Evolutionary conservation across 1,139 yeast species (phyloP), one percentile per base, ranked within the genome.

Genomic region (Geotrichum restrictum): DNA sequence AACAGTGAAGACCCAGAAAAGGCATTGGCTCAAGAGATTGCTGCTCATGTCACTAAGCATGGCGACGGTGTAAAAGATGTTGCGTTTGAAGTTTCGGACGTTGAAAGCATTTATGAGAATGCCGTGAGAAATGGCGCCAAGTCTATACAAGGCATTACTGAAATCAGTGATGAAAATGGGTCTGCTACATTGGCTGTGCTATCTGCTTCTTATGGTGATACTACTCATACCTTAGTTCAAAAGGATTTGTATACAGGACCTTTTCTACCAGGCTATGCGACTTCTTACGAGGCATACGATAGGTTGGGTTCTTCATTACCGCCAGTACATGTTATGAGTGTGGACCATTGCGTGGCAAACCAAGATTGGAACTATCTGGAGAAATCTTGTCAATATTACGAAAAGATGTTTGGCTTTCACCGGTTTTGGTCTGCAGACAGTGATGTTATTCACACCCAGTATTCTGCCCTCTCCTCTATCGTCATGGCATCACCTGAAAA

Each of bases 341-440:
- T 87, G 58, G 95, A 87, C 64, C 95, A 87, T 62, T 82, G 88
- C 63, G 95, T 87, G 13, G 89, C 85, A 59, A 87, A 86, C 67
- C 84, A 81, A 62, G 78, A 78, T 40, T 84, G 91, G 91, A 71
- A 81, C 61, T 73, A 77, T 61, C 81, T 86, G 86, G 74, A 75
- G 48, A 60, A 60, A 1, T 79, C 80, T 1, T 85, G 88, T 56
- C 69, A 68, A 18, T 75, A 78, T 53, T 87, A 87, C 65, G 79
- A 82, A 31, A 66, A 69, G 16, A 78, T 79, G 4, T 79, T 87
- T 62, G 91, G 91, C 0, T 85, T 87, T 67, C 89, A 82, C 61
- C 74, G 81, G 60, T 87, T 80, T 65, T 85, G 95, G 95, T 83
- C 93, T 0, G 94, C 85, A 18, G 95, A 86, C 67, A 94, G 87